Base-by-base conservation (phyloP, 2,329 filamentous ascomycete genomes). In the Colletotrichum sublineola region DNA sequence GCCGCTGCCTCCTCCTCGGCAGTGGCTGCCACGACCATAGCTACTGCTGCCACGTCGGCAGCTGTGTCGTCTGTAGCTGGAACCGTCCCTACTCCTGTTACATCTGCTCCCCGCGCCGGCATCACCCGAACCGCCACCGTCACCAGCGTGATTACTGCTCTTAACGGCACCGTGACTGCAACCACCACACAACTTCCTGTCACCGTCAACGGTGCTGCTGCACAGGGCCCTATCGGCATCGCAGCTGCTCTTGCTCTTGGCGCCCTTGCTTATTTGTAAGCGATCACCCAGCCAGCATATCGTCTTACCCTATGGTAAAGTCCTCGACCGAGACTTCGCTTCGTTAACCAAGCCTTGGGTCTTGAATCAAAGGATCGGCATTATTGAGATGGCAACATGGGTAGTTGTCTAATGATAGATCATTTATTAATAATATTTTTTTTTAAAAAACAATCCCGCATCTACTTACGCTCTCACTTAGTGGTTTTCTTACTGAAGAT, bases 161-260 rank as follows among this genome's bases (percentile, higher is more conserved):
- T 40, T 38, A 72, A 64, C 55, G 69, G 67, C 24, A 73, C 44
- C 11, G 20, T 52, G 9, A 46, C 50, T 15, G 52, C 63, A 3
- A 38, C 68, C n/a, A 57, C 62, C 5, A 71, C 71, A 14, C 29
- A 50, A 31, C 7, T 50, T 44, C 66, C 67, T 12, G 67, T 73
- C 46, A 67, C 56, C 11, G 44, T 63, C 46, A 71, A 67, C 60
- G 71, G 68, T 24, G 63, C 58, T 24, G 20, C 58, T 36, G n/a
- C 24, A 20, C 58, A 58, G 14, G 71, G 68, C 11, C 68, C 68
- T 12, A n/a, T 68, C 12, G 71, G 67, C 1, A 6, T 64, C 38
- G n/a, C 64, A 11, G 71, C 63, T 18, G 42, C 62, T n/a, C 29
- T 73, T 29, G 71, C 68, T 18, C 44, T 68, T n/a, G 71, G 52